Evolutionary conservation across 75 land plant species (phyloP).

Genomic region (Pseudotsuga menziesii): DNA sequence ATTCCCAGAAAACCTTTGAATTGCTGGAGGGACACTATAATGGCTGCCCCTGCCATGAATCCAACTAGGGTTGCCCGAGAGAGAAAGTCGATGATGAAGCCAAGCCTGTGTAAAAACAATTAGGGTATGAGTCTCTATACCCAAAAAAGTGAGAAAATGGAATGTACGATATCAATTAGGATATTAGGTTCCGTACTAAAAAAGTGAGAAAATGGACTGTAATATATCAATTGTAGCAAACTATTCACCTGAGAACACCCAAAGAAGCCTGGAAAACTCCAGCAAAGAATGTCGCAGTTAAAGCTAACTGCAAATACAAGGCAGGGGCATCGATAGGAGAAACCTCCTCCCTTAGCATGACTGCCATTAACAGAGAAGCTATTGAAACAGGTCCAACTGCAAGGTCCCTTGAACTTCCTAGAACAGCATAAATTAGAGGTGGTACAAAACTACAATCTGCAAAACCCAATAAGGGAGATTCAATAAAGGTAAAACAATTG

Average conservation of each 20-base stretch:
- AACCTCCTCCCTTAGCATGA: constrained; percentile 51
- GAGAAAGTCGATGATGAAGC: constrained; percentile 79
- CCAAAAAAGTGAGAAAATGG: too few species aligned
- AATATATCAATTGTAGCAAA: too few species aligned
- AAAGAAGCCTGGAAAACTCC: constrained; percentile 66
- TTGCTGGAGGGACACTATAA: constrained; percentile 74
- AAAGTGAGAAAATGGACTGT: too few species aligned
- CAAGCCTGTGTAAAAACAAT: constrained; percentile 42
- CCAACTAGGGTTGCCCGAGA: constrained; percentile 87
- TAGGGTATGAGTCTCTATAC: too few species aligned
- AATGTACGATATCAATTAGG: too few species aligned
- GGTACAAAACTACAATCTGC: constrained; percentile 90
- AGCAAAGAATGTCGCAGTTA: constrained; percentile 82
- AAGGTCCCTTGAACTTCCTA: constrained; percentile 82
- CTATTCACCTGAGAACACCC: constrained; percentile 57
- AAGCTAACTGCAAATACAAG: constrained; percentile 58
- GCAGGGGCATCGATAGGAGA: constrained; percentile 22
- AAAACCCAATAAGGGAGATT: background rate
- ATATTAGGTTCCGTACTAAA: too few species aligned
- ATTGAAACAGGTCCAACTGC: constrained; percentile 82
- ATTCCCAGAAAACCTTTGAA: constrained; percentile 74
- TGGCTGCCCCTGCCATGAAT: constrained; percentile 89
- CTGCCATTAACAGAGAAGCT: constrained; percentile 60
- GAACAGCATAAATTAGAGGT: constrained; percentile 61
- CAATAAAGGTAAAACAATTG: too few species aligned